These are phyloP conservation scores for Trichoderma brevicompactum DNA, from an alignment of 2,329 filamentous ascomycete genomes.

Conservation along the genomic window DNA sequence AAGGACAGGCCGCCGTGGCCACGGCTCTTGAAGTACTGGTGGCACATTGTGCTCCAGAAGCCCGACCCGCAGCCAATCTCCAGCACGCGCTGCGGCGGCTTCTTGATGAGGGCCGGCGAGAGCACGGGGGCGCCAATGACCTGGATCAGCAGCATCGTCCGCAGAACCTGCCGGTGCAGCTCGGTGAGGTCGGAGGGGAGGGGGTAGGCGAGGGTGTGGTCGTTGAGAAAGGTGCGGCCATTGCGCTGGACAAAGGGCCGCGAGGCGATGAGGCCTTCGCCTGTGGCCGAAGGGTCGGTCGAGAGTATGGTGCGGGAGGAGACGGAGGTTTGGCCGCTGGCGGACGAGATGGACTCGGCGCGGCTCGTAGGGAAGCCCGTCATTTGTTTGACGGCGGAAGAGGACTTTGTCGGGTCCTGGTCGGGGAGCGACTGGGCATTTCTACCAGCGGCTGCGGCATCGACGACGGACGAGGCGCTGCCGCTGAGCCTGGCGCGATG, in stretches of 20 bases:
- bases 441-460: conserved; percentile 35
- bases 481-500: conserved; percentile 34
- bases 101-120: conserved; percentile 66
- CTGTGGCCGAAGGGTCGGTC: conserved; percentile 51
- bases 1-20: conserved; percentile 75
- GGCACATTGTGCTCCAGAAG: conserved; percentile 88
- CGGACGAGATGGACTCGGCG: conserved; percentile 53
- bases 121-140: conserved; percentile 82
- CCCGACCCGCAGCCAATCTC: conserved; percentile 87
- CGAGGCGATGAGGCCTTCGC: conserved; percentile 44
- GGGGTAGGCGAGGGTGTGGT: conserved; percentile 75
- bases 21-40: conserved; percentile 73
- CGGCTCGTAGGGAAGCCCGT: conserved; percentile 44
- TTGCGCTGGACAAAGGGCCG: conserved; percentile 72
- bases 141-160: conserved; percentile 79
- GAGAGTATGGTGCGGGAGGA: conserved; percentile 54
- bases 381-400: conserved; percentile 40
- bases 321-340: conserved; percentile 49
- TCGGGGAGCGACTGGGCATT: conserved; percentile 46
- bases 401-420: conserved; percentile 38
- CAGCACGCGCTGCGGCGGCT: conserved; percentile 75
- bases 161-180: conserved; percentile 83
- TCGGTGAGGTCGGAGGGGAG: conserved; percentile 86
- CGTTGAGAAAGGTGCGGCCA: conserved; percentile 81
- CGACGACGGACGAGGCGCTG: conserved; percentile 35